Evolutionary conservation across 1,139 yeast genomes (phyloP).

Genomic region (Candida neerlandica): DNA sequence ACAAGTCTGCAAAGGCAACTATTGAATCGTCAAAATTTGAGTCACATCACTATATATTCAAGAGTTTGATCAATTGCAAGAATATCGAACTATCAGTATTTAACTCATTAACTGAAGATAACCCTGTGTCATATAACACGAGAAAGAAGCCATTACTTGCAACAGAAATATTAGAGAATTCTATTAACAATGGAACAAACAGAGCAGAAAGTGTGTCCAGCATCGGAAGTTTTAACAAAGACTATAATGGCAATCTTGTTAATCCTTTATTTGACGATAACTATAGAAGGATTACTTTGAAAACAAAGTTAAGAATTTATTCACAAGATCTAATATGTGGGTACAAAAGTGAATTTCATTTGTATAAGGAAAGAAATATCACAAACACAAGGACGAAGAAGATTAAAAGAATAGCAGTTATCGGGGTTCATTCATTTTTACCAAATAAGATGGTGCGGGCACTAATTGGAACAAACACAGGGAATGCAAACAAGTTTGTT

Average conservation of each 20-base stretch:
- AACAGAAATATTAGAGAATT: slow-evolving; percentile 37
- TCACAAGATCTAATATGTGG: slow-evolving; percentile 35
- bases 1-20: slow-evolving; percentile 36
- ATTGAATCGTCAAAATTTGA: slow-evolving; percentile 38
- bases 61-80: slow-evolving; percentile 21
- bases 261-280: slow-evolving; percentile 18
- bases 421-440: slow-evolving; percentile 55
- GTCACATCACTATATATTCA: slow-evolving; percentile 40
- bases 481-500: slow-evolving; percentile 40
- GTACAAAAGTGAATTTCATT: slow-evolving; percentile 34
- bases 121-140: slow-evolving; percentile 41
- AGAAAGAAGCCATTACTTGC: slow-evolving; percentile 39
- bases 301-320: slow-evolving; percentile 41
- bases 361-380: slow-evolving; percentile 29
- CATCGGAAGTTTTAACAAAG: slow-evolving; percentile 3
- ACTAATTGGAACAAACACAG: slow-evolving; percentile 51
- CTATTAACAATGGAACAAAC: slow-evolving; percentile 7
- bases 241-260: slow-evolving; percentile 2
- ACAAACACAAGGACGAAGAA: slow-evolving; percentile 17
- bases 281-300: slow-evolving; percentile 39
- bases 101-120: slow-evolving; percentile 40
- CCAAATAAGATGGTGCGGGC: slow-evolving; percentile 54
- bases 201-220: slow-evolving; percentile 5
- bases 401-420: slow-evolving; percentile 40
- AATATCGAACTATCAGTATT: slow-evolving; percentile 38